A percentile compares a stretch with the other conserved stretches of the same genome.
phyloP scores from a whole-genome alignment of 2,329 filamentous ascomycete species.

The Dactylellina drechsleri region DNA sequence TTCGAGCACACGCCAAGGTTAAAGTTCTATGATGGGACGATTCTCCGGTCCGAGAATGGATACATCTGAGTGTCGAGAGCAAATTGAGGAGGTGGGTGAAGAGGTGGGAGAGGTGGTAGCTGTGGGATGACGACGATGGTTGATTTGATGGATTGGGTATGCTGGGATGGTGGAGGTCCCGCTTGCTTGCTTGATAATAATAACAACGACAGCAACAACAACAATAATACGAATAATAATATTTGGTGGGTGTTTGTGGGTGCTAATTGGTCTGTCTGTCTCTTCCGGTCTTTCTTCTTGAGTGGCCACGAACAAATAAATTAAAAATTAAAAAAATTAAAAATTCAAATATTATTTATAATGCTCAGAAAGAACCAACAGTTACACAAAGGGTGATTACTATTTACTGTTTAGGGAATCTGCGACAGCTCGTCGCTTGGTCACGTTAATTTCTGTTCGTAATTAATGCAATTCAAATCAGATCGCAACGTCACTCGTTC shows the following conservation, averaged over 20 bases:
- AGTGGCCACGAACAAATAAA: slow-evolving; percentile 15
- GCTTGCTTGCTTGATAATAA: slow-evolving; percentile 18
- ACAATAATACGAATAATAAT: slow-evolving; percentile 15
- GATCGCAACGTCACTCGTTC: too few species aligned
- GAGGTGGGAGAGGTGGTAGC: not conserved
- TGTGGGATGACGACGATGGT: slow-evolving; percentile 48
- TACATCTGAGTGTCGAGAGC: slow-evolving; percentile 20
- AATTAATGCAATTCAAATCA: too few species aligned
- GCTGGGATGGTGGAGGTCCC: too few species aligned
- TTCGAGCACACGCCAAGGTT: slow-evolving; percentile 1
- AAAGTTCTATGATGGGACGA: slow-evolving; percentile 35
- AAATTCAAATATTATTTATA: not conserved
- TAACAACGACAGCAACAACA: slow-evolving; percentile 1
- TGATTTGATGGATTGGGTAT: slow-evolving; percentile 31
- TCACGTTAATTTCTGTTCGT: too few species aligned
- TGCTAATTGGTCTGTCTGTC: not conserved
- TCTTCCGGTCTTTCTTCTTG: not conserved
- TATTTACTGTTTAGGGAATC: too few species aligned
- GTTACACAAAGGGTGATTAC: too few species aligned
- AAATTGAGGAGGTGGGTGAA: slow-evolving; percentile 15
- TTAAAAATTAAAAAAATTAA: slow-evolving; percentile 4
- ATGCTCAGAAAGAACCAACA: too few species aligned
- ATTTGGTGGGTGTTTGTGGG: slow-evolving; percentile 24
- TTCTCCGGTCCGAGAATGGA: slow-evolving; percentile 22
- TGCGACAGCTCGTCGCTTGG: too few species aligned